Conservation (phyloP, 1,139 yeast species). For the Pneumocystis jirovecii region DNA sequence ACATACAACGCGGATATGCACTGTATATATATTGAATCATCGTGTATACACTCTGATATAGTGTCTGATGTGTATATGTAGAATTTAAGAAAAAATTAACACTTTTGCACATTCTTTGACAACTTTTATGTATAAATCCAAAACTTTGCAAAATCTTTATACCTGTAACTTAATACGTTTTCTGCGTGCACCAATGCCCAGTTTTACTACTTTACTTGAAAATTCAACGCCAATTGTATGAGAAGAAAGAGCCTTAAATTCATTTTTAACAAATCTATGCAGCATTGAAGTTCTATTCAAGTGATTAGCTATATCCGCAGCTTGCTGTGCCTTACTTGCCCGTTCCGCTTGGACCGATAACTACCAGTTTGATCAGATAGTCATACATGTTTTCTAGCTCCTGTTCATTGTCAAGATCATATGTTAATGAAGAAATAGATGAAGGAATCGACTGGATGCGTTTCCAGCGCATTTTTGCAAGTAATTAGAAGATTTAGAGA, state of each 20-base stretch:
- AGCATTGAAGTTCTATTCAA: background rate
- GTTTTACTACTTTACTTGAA: constrained; percentile 29
- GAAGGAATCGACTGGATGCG: background rate
- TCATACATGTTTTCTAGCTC: constrained; percentile 23
- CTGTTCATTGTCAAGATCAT: background rate
- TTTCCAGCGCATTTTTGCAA: background rate
- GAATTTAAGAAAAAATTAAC: background rate
- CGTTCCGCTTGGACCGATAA: constrained; percentile 33
- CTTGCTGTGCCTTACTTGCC: constrained; percentile 24
- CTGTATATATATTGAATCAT: background rate
- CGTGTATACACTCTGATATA: background rate
- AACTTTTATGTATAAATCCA: constrained; percentile 8
- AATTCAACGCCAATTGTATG: constrained; percentile 41
- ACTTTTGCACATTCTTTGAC: constrained; percentile 14
- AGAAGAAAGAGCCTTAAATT: constrained; percentile 19
- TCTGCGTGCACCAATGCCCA: constrained; percentile 23
- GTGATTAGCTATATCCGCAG: background rate
- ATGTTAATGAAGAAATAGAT: background rate
- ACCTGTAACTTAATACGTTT: constrained; percentile 28
- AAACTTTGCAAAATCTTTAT: background rate
- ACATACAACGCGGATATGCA: too few relatives aligned
- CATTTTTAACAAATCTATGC: constrained; percentile 7
- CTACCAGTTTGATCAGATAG: constrained; percentile 32
- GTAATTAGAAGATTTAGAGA: background rate
- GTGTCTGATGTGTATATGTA: background rate